These are phyloP conservation scores for Xylaria intraflava DNA, from an alignment of 495 filamentous ascomycete species.

Conservation along the genomic window DNA sequence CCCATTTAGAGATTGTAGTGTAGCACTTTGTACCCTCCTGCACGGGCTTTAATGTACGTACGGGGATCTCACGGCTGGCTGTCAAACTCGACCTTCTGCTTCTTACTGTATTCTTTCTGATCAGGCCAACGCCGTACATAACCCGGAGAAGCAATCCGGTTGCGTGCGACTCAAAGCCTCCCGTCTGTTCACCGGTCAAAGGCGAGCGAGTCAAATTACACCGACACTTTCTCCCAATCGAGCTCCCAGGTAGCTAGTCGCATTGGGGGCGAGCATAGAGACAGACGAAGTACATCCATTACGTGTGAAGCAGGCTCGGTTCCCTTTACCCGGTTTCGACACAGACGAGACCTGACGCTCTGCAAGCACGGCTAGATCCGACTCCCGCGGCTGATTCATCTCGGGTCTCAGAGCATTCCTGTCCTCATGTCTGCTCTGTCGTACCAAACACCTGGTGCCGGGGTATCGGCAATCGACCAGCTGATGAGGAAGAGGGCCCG, in stretches of 20 bases:
- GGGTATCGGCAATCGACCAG: not conserved
- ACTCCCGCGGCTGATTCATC: slow-evolving; percentile 1
- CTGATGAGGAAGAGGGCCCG: slow-evolving; percentile 1
- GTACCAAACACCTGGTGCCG: slow-evolving; percentile 8
- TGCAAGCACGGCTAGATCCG: slow-evolving; percentile 9
- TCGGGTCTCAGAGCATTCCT: not conserved
- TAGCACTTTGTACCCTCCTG: slow-evolving; percentile 6
- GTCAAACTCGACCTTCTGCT: slow-evolving; percentile 1
- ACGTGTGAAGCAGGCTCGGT: slow-evolving; percentile 7
- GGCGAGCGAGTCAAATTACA: slow-evolving; percentile 8
- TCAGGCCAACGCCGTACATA: not conserved
- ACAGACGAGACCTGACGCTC: not conserved
- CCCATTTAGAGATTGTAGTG: not conserved
- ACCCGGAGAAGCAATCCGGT: slow-evolving; percentile 3
- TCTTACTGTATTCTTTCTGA: not conserved
- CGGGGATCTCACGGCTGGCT: slow-evolving; percentile 6
- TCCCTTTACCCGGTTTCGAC: slow-evolving; percentile 1
- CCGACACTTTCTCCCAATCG: not conserved
- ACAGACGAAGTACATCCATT: slow-evolving; percentile 4
- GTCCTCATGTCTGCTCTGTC: slow-evolving; percentile 3
- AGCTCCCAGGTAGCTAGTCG: not conserved
- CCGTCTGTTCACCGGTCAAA: slow-evolving; percentile 11
- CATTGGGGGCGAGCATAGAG: not conserved
- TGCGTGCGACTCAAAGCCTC: slow-evolving; percentile 8
- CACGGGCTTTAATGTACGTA: slow-evolving; percentile 3